Base-by-base conservation (phyloP, 169 alveolate species). In the Plasmodium cynomolgi region DNA sequence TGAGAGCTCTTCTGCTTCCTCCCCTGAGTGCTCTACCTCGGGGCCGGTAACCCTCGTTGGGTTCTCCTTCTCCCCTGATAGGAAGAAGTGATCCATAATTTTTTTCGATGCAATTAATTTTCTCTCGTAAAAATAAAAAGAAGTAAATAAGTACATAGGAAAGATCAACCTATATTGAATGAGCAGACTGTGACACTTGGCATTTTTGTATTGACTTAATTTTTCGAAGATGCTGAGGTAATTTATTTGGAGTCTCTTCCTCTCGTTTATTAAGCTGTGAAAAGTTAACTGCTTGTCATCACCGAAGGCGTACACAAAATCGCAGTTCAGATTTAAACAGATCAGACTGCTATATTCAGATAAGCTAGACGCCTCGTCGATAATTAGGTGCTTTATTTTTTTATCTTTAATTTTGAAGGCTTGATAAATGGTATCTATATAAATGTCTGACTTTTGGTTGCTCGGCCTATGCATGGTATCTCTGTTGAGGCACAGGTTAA, bases 331-430 rank as follows among this genome's bases (percentile, higher is more conserved):
- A 79, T 88, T 88, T 26, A 88, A 23, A 39, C 90, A 77, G 3
- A 88, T 88, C 41, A 88, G 71, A 58, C 94, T 88, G 34, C 72
- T 80, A n/a, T 88, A 88, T 62, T 88, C 94, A 1, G 94, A 88
- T 62, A 88, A 23, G 50, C 94, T 79, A 2, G 94, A 88, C 26
- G 94, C 94, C 73, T 88, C 94, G 81, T 88, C 94, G 44, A 88
- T 88, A 79, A 88, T 79, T 79, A 88, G 81, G 71, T 88, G 94
- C 71, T 88, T 88, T 33, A 88, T 80, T 80, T 79, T 79, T 34
- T 80, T 88, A 4, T 88, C 94, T 56, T 88, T 88, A 34, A 88
- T 77, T 88, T 88, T 88, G 81, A 79, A 88, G 17, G 94, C 94
- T 88, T 88, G 94, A 58, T 88, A 88, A 23, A 88, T 79, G 17